phyloP scores from a whole-genome alignment of 73 alveolate genomes.

The Diophrys appendiculata region DNA sequence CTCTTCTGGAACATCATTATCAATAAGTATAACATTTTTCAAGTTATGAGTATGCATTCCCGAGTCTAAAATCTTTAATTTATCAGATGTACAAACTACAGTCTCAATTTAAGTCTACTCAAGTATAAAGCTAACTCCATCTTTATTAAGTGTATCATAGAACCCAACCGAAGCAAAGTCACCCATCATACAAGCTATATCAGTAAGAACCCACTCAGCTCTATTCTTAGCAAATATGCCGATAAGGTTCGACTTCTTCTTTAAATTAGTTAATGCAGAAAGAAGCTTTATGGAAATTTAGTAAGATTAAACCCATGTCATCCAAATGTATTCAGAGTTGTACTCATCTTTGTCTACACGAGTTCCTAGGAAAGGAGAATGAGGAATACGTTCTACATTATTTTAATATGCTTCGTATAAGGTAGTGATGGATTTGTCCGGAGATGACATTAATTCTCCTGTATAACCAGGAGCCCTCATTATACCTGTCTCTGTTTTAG shows the following conservation, averaged over 20 bases:
- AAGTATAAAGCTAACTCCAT: slow-evolving; percentile 56
- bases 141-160: slow-evolving; percentile 76
- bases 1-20: slow-evolving; percentile 20
- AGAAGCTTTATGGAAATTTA: neutral
- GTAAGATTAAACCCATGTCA: neutral
- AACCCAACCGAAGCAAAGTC: slow-evolving; percentile 63
- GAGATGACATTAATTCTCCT: neutral
- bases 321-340: neutral
- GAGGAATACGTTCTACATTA: neutral
- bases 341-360: neutral
- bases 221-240: slow-evolving; percentile 80
- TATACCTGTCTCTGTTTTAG: too few relatives aligned
- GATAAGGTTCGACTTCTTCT: slow-evolving; percentile 11
- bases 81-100: slow-evolving; percentile 50
- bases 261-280: neutral
- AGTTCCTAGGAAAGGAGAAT: neutral
- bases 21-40: slow-evolving; percentile 40
- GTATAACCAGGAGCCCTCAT: too few relatives aligned
- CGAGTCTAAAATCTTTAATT: slow-evolving; percentile 18
- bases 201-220: slow-evolving; percentile 77
- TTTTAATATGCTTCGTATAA: neutral
- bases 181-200: slow-evolving; percentile 70
- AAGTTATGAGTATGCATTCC: slow-evolving; percentile 43
- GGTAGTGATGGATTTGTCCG: neutral
- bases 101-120: slow-evolving; percentile 62